Evolutionary conservation across 441 rosid genomes (phyloP).

Genomic region (Flueggea neowawraea): DNA sequence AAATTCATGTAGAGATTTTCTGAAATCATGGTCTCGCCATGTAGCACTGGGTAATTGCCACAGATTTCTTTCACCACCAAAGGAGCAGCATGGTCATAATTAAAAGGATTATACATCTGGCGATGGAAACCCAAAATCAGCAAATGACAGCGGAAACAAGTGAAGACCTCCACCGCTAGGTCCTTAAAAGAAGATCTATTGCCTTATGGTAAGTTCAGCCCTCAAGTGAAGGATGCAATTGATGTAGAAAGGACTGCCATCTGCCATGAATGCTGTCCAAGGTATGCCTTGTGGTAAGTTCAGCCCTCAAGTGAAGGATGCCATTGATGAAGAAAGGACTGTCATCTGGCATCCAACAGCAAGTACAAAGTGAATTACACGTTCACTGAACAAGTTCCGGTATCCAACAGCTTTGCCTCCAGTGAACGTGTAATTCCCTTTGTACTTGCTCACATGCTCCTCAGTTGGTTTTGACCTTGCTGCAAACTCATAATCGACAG

Average conservation of each 20-base stretch:
- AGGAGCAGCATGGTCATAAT: no score
- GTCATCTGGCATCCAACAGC: conserved; percentile 62
- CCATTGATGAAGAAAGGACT: conserved; percentile 72
- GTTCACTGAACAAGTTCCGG: conserved; percentile 57
- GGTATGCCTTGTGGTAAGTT: conserved; percentile 68
- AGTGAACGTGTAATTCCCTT: conserved; percentile 56
- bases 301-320: conserved; percentile 79
- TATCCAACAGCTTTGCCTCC: conserved; percentile 73
- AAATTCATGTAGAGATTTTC: no score
- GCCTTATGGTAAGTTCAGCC: conserved; percentile 77
- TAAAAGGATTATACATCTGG: no score
- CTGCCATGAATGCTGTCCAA: conserved; percentile 63
- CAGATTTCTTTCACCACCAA: no score
- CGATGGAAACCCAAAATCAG: no score
- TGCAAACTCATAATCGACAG: conserved; percentile 75
- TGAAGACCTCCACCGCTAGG: no score
- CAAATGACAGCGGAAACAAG: no score
- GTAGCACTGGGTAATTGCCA: no score
- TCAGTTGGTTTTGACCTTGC: conserved; percentile 67
- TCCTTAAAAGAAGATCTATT: conserved; percentile 13
- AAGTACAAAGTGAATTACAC: no score
- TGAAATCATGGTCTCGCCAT: no score
- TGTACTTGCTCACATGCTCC: conserved; percentile 54
- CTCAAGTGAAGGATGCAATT: conserved; percentile 78
- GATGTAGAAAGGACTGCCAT: conserved; percentile 69